A percentile compares a stretch with the other conserved stretches of the same genome.
Conservation (phyloP, 495 filamentous ascomycete genomes). For the Hyphodiscus hymeniophilus region DNA sequence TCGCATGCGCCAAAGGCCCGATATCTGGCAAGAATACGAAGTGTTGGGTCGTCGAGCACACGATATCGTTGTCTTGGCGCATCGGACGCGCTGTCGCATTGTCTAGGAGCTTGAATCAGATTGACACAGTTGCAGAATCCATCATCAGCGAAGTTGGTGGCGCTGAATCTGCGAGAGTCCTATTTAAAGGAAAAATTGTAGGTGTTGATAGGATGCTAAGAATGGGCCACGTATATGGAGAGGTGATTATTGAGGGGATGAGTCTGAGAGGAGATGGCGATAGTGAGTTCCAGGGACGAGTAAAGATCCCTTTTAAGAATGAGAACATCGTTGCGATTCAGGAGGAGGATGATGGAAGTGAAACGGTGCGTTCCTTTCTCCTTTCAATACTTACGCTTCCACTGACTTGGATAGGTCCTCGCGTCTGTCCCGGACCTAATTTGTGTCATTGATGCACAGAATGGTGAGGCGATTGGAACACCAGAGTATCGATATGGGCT, state of each 20-base stretch:
- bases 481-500: conserved; percentile 51
- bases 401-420: conserved; percentile 28
- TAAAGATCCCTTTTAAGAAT: conserved; percentile 58
- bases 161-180: conserved; percentile 37
- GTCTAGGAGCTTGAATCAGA: conserved; percentile 36
- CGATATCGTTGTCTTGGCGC: conserved; percentile 43
- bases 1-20: conserved; percentile 35
- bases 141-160: conserved; percentile 52
- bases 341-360: conserved; percentile 20
- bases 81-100: conserved; percentile 45
- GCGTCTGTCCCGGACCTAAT: conserved; percentile 56
- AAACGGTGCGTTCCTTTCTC: conserved; percentile 1
- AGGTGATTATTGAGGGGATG: conserved; percentile 44
- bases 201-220: conserved; percentile 45
- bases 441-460: conserved; percentile 48
- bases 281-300: conserved; percentile 25
- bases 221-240: conserved; percentile 47
- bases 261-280: conserved; percentile 25
- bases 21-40: conserved; percentile 35
- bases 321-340: conserved; percentile 51
- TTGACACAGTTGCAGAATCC: conserved; percentile 42
- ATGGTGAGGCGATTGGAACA: conserved; percentile 50
- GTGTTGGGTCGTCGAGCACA: conserved; percentile 41
- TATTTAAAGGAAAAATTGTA: conserved; percentile 55
- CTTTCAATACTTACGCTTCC: background rate